These are phyloP conservation scores for Eragrostis curvula DNA, from an alignment of 176 grass and related monocot genomes.

Conservation along the genomic window DNA sequence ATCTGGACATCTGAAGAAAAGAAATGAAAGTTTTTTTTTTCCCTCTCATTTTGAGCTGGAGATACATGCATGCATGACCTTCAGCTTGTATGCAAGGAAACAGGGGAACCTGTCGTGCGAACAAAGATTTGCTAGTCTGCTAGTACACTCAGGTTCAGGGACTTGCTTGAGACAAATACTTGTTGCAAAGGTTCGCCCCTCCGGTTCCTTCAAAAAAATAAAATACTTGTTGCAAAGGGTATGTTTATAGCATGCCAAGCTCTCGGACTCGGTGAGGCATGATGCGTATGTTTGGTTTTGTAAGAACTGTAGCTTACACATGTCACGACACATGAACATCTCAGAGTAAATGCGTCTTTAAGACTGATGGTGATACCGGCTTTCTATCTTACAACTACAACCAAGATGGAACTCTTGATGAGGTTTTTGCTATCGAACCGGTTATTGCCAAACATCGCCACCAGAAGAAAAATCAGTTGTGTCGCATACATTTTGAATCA, in stretches of 20 bases:
- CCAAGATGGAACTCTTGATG: too few relatives aligned
- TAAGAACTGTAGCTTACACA: neutral
- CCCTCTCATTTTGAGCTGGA: too few relatives aligned
- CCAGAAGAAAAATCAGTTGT: too few relatives aligned
- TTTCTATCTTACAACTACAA: neutral
- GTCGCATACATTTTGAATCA: too few relatives aligned
- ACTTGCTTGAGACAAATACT: too few relatives aligned
- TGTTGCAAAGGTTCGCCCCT: too few relatives aligned
- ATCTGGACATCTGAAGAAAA: neutral
- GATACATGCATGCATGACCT: too few relatives aligned
- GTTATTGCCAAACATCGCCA: too few relatives aligned
- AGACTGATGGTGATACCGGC: neutral
- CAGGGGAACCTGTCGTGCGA: neutral
- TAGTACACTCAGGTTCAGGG: neutral
- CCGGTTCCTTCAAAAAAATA: too few relatives aligned
- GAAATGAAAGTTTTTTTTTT: neutral
- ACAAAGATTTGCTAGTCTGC: neutral
- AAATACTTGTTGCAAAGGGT: too few relatives aligned
- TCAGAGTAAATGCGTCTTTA: neutral
- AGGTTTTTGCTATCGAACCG: too few relatives aligned
- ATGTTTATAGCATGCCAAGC: too few relatives aligned
- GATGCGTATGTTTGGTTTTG: neutral
- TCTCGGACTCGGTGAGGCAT: neutral
- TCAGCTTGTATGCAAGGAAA: neutral
- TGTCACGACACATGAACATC: neutral